These are phyloP conservation scores for Hypoxylon sp. DNA, from an alignment of 2,329 filamentous ascomycete species.

Conservation along the genomic window DNA sequence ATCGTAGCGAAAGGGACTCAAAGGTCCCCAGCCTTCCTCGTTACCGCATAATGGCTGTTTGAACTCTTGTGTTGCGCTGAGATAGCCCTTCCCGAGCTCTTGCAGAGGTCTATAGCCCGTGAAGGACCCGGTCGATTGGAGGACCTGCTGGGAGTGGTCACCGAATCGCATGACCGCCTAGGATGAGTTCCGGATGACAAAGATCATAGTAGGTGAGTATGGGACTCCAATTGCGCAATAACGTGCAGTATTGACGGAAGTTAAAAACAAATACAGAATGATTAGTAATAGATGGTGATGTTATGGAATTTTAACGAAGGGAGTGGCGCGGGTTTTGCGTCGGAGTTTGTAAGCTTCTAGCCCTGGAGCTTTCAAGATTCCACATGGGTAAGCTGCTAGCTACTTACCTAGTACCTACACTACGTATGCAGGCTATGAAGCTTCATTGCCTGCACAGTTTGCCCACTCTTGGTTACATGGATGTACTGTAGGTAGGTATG, in stretches of 20 bases:
- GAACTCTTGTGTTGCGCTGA: slow-evolving; percentile 62
- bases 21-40: slow-evolving; percentile 92
- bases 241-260: slow-evolving; percentile 45
- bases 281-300: slow-evolving; percentile 28
- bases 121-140: slow-evolving; percentile 71
- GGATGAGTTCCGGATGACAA: slow-evolving; percentile 39
- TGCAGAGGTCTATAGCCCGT: slow-evolving; percentile 66
- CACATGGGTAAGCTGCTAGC: not conserved
- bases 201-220: slow-evolving; percentile 48
- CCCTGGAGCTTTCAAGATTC: not conserved
- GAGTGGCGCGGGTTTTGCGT: slow-evolving; percentile 14
- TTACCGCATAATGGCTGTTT: slow-evolving; percentile 87
- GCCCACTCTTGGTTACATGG: not conserved
- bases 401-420: too few species aligned
- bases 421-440: too few species aligned
- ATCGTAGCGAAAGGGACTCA: slow-evolving; percentile 89
- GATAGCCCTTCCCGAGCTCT: slow-evolving; percentile 70
- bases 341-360: slow-evolving; percentile 29
- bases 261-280: slow-evolving; percentile 23
- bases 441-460: too few species aligned
- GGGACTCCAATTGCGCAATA: slow-evolving; percentile 48
- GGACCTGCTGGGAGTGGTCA: slow-evolving; percentile 59
- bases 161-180: slow-evolving; percentile 55
- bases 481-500: too few species aligned
- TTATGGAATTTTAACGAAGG: slow-evolving; percentile 27